Evolutionary conservation across 1,139 yeast species (phyloP).

Genomic region (Wickerhamomyces sp.): DNA sequence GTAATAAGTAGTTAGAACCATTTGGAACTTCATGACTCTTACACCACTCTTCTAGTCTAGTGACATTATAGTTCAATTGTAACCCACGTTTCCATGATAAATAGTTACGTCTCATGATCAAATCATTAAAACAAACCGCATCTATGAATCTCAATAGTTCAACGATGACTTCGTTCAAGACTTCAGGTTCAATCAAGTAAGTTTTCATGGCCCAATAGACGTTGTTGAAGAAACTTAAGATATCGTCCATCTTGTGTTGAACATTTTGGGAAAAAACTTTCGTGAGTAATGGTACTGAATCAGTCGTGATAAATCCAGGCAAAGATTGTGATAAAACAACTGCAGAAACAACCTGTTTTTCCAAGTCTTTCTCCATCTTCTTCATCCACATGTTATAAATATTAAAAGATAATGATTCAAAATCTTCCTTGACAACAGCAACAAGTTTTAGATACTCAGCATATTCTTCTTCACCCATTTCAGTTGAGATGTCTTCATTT

Average conservation of each 20-base stretch:
- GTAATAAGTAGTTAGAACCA: slow-evolving; percentile 83
- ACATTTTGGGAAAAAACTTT: slow-evolving; percentile 74
- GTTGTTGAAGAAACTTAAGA: slow-evolving; percentile 81
- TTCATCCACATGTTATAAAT: slow-evolving; percentile 98
- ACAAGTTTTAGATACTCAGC: slow-evolving; percentile 86
- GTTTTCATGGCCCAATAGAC: slow-evolving; percentile 94
- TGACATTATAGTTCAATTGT: slow-evolving; percentile 93
- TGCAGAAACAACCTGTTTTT: slow-evolving; percentile 89
- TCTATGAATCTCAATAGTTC: slow-evolving; percentile 86
- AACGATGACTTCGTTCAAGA: slow-evolving; percentile 78
- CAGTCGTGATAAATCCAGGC: slow-evolving; percentile 94
- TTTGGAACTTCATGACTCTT: slow-evolving; percentile 90
- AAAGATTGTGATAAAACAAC: slow-evolving; percentile 90
- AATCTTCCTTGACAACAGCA: slow-evolving; percentile 89
- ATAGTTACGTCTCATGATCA: slow-evolving; percentile 92
- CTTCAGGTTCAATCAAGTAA: slow-evolving; percentile 81
- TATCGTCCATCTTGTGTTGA: slow-evolving; percentile 91
- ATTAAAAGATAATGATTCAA: slow-evolving; percentile 88
- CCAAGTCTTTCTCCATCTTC: slow-evolving; percentile 86
- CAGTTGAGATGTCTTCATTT: slow-evolving; percentile 72
- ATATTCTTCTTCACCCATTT: slow-evolving; percentile 87
- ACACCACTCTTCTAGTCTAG: slow-evolving; percentile 98
- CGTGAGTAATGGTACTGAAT: slow-evolving; percentile 76
- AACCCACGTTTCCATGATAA: slow-evolving; percentile 97
- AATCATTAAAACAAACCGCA: slow-evolving; percentile 91